Base-by-base conservation (phyloP, 2,329 filamentous ascomycete species). In the Elsinoe fawcettii region DNA sequence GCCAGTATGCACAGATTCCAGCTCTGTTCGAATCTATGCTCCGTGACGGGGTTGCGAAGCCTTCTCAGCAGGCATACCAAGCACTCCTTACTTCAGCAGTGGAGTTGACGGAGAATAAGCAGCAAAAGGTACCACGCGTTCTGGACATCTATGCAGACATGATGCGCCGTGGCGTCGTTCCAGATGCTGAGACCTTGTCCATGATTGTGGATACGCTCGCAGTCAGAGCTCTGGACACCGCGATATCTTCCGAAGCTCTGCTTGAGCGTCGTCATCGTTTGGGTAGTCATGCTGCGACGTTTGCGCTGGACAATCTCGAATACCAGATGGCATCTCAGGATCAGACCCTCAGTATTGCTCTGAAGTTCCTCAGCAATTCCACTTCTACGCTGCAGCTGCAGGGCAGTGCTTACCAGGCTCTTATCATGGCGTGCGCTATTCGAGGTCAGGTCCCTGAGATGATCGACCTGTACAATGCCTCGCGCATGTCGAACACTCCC, bases 131-230 rank as follows among this genome's bases (percentile, higher is more conserved):
- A 12, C 86, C 90, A 60, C 95, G 95, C 75, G 90, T 90, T 4
- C 80, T 97, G 55, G 91, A 96, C 74, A 88, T 99, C 55, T 99
- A 97, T 71, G 87, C 90, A 14, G 91, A 97, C 69, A 97, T 99
- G 93, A 83, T 96, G 64, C 84, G 86, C 63, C 87, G 91, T 62
- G 86, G 86, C 64, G 85, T 97, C 22, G 75, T 81, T 18, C 91
- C 92, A 6, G 86, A 96, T 69, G 84, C 85, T 56, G 82, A 87
- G 58, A 97, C 92, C 0, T 97, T 95, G 73, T 84, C 90, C 67
- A 90, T 90, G 32, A 77, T 99, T 16, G 87, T 99, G 57, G 84
- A 87, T 58, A 77, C 96, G 37, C 78, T 99, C 55, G 87, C 91
- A 16, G 81, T 84, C 12, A 85, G 90, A 62, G 90, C 90, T 37